phyloP scores from a whole-genome alignment of 2,329 filamentous ascomycete species.

The Leptosphaerulina australis region DNA sequence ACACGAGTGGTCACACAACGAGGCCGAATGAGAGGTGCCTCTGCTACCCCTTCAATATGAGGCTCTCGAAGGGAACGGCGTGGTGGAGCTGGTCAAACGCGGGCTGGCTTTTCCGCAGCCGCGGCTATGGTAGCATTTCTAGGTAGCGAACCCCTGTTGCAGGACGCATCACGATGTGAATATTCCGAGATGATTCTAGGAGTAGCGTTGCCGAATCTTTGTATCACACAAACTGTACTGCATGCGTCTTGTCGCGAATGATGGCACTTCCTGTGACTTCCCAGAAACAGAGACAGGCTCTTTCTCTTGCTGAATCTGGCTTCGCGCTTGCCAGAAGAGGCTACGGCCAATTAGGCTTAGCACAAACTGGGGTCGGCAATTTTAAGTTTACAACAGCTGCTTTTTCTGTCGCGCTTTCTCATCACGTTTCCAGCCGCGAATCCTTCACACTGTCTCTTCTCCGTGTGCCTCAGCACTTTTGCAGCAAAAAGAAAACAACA shows the following conservation, averaged over 20 bases:
- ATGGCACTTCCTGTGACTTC: conserved; percentile 29
- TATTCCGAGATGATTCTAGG: conserved; percentile 31
- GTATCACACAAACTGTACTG: conserved; percentile 39
- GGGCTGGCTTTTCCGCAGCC: conserved; percentile 52
- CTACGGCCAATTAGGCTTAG: conserved; percentile 20
- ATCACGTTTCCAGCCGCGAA: conserved; percentile 16
- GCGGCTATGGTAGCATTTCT: conserved; percentile 52
- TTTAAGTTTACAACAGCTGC: conserved; percentile 30
- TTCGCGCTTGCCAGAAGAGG: conserved; percentile 8
- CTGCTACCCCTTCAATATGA: conserved; percentile 33
- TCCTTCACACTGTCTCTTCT: conserved; percentile 12
- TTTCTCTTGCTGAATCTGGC: conserved; percentile 17
- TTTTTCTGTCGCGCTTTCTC: conserved; percentile 26
- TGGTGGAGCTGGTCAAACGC: conserved; percentile 48
- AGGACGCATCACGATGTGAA: conserved; percentile 31
- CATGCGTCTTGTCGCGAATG: conserved; percentile 22
- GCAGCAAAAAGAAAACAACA: conserved; percentile 7
- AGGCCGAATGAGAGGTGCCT: conserved; percentile 35
- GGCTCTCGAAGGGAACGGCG: conserved; percentile 34
- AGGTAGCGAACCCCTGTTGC: conserved; percentile 47
- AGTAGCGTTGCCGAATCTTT: conserved; percentile 28
- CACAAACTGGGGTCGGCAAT: conserved; percentile 37
- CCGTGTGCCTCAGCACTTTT: background rate
- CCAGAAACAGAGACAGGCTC: conserved; percentile 14
- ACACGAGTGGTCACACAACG: conserved; percentile 41